Evolutionary conservation across 2,329 filamentous ascomycete genomes (phyloP).

Genomic region (Pseudofabraea citricarpa): DNA sequence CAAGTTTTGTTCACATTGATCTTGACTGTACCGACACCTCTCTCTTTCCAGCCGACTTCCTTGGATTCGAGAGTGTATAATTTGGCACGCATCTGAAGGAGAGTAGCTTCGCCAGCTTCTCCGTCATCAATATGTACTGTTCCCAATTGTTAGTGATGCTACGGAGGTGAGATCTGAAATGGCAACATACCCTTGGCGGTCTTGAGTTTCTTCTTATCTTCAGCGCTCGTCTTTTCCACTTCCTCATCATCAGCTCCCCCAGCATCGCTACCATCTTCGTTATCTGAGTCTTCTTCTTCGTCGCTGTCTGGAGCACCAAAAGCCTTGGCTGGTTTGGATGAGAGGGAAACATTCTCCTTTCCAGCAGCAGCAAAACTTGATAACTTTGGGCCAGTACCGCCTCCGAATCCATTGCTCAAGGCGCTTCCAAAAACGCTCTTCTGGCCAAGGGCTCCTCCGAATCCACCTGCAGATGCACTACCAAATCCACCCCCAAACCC

Average conservation of each 20-base stretch:
- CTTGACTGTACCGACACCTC: constrained; percentile 78
- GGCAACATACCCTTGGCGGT: constrained; percentile 62
- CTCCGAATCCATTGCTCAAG: constrained; percentile 35
- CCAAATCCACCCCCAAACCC: constrained; percentile 29
- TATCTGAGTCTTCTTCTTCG: constrained; percentile 45
- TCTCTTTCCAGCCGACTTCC: constrained; percentile 75
- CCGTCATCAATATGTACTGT: constrained; percentile 74
- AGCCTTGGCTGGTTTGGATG: constrained; percentile 60
- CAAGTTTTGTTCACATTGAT: constrained; percentile 66
- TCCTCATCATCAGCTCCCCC: constrained; percentile 39
- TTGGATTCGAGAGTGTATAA: constrained; percentile 70
- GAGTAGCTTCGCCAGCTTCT: constrained; percentile 74
- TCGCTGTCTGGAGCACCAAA: constrained; percentile 75
- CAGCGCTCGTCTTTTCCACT: constrained; percentile 43
- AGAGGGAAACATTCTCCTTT: constrained; percentile 37
- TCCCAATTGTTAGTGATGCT: constrained; percentile 25
- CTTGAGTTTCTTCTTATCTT: constrained; percentile 61
- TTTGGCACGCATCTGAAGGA: constrained; percentile 74
- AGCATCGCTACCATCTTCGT: constrained; percentile 33
- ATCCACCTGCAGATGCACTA: constrained; percentile 19
- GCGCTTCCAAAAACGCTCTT: constrained; percentile 37
- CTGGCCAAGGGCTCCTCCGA: constrained; percentile 30
- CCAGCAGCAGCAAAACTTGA: constrained; percentile 67
- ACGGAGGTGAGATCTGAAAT: neutral
- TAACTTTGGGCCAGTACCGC: constrained; percentile 39